Base-by-base conservation (phyloP, 2,329 filamentous ascomycete genomes). In the Fusarium temperatum region DNA sequence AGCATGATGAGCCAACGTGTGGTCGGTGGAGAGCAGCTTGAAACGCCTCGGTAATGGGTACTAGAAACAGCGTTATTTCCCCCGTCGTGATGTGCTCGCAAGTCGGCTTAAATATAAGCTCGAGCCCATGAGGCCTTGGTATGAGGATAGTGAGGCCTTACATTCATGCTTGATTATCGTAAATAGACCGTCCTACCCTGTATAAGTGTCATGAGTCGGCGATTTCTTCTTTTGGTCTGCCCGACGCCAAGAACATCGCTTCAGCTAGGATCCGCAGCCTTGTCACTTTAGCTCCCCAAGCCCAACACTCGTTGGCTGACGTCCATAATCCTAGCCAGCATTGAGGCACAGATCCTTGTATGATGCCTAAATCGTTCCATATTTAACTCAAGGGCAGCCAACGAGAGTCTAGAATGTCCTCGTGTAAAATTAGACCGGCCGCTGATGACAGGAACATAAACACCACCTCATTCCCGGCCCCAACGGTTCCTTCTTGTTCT, bases 341-440 rank as follows among this genome's bases (percentile, higher is more conserved):
- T 47, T 41, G 45, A 35, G 63, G 65, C 65, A 68, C 64, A 54
- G 55, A 54, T 24, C 65, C 65, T 6, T 41, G 47, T 62, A 39
- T 24, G 63, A 36, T 68, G 64, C 66, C 64, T 68, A 54, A 55
- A 54, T 32, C 22, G 64, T 54, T 55, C 66, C 66, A 68, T 68
- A 54, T 26, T 68, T 53, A 38, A 30, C 12, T 2, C n/a, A 22
- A 39, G 15, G 22, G 6, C 26, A 42, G 28, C 67, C 66, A 70
- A 65, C 57, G n/a, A 36, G 20, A 47, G 58, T 24, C 36, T 24
- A n/a, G 56, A 38, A 7, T 18, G 30, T 26, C 28, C n/a, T 53
- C n/a, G 9, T 18, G 56, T 48, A 36, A 53, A 47, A 64, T 69
- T 50, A 53, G 35, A 36, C 6, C 47, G 18, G 24, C 44, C 50